Base-by-base conservation (phyloP, 345 rosid species). In the Hypericum perforatum region DNA sequence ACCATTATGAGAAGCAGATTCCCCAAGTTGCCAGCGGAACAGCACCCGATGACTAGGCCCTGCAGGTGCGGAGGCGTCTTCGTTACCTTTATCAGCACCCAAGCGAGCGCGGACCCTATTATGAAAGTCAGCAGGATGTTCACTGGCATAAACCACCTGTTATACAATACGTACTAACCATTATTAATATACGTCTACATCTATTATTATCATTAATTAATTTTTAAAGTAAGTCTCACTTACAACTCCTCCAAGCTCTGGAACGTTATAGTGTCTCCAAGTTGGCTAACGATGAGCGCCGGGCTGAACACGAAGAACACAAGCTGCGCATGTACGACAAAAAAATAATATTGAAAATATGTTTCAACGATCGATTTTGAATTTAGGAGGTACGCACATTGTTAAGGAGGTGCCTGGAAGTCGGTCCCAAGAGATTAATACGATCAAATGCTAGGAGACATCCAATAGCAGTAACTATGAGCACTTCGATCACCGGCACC, bases 131-230 rank as follows among this genome's bases (percentile, higher is more conserved):
- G 12, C 41, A 76, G 67, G 16, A 76, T 65, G 59, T 79, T 79
- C 8, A 79, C 46, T 3, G 85, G 85, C 85, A 79, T 79, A 54
- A 79, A 80, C 85, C 82, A 76, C 32, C 32, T 22, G 32, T n/a
- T n/a, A n/a, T n/a, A n/a, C n/a, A n/a, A n/a, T n/a, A n/a, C n/a
- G n/a, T n/a, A n/a, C n/a, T n/a, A n/a, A n/a, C n/a, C n/a, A n/a
- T n/a, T n/a, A n/a, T n/a, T n/a, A n/a, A n/a, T n/a, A n/a, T n/a
- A n/a, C n/a, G n/a, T n/a, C n/a, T n/a, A n/a, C n/a, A n/a, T n/a
- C n/a, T n/a, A n/a, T n/a, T n/a, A n/a, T n/a, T n/a, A n/a, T n/a
- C n/a, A n/a, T n/a, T n/a, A 22, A 22, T 22, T 22, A 22, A 22
- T 22, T 4, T n/a, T n/a, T n/a, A n/a, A n/a, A n/a, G n/a, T n/a